A percentile compares a stretch with the other conserved stretches of the same genome.
These are phyloP conservation scores for Saccharomycopsis fermentans DNA, from an alignment of 805 yeast genomes.

Conservation along the genomic window DNA sequence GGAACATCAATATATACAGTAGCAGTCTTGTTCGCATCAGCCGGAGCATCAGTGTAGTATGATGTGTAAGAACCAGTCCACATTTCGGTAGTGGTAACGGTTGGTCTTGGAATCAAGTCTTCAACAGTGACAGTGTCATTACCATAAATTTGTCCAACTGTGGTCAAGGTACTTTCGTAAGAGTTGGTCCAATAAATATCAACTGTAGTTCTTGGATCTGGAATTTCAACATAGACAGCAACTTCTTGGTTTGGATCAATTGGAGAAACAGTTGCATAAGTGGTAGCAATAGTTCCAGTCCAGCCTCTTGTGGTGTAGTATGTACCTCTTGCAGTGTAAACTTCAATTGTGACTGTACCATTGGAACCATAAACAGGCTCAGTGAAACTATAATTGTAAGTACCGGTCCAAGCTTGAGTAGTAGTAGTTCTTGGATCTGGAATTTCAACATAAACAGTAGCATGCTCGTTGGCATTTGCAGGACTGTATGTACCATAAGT, in stretches of 20 bases:
- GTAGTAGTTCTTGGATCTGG: too few relatives aligned
- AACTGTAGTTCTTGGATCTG: constrained; percentile 6
- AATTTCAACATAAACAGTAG: not conserved
- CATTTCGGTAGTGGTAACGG: constrained; percentile 1
- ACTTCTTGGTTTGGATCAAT: not conserved
- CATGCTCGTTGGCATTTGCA: not conserved
- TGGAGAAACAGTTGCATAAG: constrained; percentile 6
- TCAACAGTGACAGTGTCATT: constrained; percentile 3
- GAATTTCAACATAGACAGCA: constrained; percentile 3
- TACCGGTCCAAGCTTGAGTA: not conserved
- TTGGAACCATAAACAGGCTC: not conserved
- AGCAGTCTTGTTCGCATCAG: constrained; percentile 27
- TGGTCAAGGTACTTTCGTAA: not conserved
- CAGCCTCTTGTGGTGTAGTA: not conserved
- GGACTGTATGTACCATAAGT: not conserved
- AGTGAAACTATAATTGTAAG: not conserved
- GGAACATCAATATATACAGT: constrained; percentile 23
- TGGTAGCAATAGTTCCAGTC: constrained; percentile 4
- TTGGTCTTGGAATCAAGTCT: constrained; percentile 1
- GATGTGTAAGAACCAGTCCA: not conserved
- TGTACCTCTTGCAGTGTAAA: constrained; percentile 1
- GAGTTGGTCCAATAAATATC: not conserved
- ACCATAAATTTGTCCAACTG: not conserved
- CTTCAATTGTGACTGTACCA: not conserved
- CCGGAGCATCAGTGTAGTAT: constrained; percentile 23